These are phyloP conservation scores for Fusarium neocosmosporiellum DNA, from an alignment of 2,329 filamentous ascomycete genomes.

Conservation along the genomic window DNA sequence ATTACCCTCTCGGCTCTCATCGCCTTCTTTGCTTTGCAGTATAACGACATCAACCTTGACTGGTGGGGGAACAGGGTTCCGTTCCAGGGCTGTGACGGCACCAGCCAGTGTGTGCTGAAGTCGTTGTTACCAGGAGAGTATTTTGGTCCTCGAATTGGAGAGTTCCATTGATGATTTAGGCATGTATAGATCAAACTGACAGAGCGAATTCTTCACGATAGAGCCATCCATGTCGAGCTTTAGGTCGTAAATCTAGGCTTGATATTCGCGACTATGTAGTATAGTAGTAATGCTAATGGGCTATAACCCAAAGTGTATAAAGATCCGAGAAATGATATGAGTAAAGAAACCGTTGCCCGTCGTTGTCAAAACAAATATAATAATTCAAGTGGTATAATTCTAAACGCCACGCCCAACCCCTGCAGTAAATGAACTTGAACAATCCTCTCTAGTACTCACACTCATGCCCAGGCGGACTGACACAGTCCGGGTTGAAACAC, in stretches of 20 bases:
- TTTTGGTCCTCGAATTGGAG: conserved; percentile 45
- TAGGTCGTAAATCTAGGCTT: background rate
- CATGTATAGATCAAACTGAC: background rate
- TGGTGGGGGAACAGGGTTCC: conserved; percentile 59
- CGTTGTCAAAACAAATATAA: background rate
- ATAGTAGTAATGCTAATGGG: background rate
- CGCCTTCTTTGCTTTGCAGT: conserved; percentile 61
- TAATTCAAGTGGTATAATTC: conserved; percentile 6
- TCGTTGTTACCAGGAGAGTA: conserved; percentile 44
- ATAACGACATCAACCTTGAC: conserved; percentile 48
- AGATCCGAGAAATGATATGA: background rate
- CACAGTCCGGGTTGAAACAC: conserved; percentile 32
- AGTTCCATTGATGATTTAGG: conserved; percentile 16
- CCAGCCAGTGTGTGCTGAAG: conserved; percentile 33
- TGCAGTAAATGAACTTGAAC: background rate
- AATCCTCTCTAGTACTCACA: conserved; percentile 17
- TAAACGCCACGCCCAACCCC: conserved; percentile 6
- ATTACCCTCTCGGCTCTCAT: conserved; percentile 60
- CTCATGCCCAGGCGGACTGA: conserved; percentile 11
- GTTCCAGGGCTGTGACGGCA: conserved; percentile 44
- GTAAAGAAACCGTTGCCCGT: background rate
- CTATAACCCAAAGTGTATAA: background rate
- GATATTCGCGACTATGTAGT: background rate
- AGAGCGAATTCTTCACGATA: background rate
- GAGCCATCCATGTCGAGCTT: background rate